A percentile compares a stretch with the other conserved stretches of the same genome.
phyloP scores from a whole-genome alignment of 805 yeast genomes.

The Yarrowia divulgata region DNA sequence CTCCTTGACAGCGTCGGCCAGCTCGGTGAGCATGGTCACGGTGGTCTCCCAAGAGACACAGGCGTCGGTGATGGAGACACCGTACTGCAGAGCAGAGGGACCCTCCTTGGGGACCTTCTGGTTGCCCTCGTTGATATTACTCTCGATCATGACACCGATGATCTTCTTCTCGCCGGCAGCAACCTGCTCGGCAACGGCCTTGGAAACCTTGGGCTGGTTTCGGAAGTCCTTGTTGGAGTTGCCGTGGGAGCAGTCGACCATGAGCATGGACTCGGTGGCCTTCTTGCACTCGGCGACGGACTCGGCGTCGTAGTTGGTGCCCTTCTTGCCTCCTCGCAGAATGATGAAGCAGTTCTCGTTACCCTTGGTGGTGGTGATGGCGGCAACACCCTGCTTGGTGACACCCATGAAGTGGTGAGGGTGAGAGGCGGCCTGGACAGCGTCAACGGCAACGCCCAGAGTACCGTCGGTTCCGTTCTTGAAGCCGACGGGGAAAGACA shows the following conservation, averaged over 20 bases:
- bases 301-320: conserved; percentile 88
- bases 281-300: conserved; percentile 78
- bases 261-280: conserved; percentile 62
- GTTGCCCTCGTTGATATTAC: conserved; percentile 88
- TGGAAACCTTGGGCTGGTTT: conserved; percentile 94
- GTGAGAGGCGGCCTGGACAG: conserved; percentile 87
- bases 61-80: conserved; percentile 96
- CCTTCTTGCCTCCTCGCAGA: conserved; percentile 93
- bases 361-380: conserved; percentile 95
- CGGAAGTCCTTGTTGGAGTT: conserved; percentile 92
- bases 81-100: conserved; percentile 75
- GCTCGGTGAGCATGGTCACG: conserved; percentile 74
- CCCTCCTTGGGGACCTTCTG: conserved; percentile 77
- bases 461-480: conserved; percentile 98
- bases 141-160: conserved; percentile 96
- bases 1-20: conserved; percentile 81
- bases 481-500: conserved; percentile 98
- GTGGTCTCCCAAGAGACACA: conserved; percentile 95
- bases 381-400: conserved; percentile 96
- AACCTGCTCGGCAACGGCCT: conserved; percentile 81
- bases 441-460: conserved; percentile 90
- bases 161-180: conserved; percentile 78
- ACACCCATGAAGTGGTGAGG: conserved; percentile 97
- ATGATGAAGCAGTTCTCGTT: conserved; percentile 93
- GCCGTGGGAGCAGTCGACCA: conserved; percentile 99